Conservation (phyloP, 1,284 basidiomycete species). For the Cutaneotrichosporon cutaneum region DNA sequence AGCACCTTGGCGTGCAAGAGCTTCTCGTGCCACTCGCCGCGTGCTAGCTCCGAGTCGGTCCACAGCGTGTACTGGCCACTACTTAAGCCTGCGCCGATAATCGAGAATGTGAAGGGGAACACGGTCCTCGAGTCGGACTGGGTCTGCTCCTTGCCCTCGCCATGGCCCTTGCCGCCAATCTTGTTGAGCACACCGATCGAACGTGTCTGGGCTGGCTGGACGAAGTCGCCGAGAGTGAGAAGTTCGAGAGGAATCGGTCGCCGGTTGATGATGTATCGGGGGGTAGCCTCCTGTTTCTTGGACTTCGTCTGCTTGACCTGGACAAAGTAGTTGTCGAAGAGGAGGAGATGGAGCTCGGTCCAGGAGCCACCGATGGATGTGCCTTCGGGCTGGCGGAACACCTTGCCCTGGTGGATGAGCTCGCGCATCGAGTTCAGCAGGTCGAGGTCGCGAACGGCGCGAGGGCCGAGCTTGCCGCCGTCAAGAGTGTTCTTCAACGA, state of each 20-base stretch:
- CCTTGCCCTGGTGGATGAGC: conserved; percentile 74
- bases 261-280: conserved; percentile 60
- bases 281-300: conserved; percentile 61
- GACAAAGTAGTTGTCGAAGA: conserved; percentile 92
- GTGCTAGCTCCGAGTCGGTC: conserved; percentile 71
- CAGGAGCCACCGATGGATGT: conserved; percentile 75
- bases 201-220: conserved; percentile 53
- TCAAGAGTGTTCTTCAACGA: conserved; percentile 64
- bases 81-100: conserved; percentile 77
- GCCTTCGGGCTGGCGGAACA: conserved; percentile 81
- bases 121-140: conserved; percentile 64
- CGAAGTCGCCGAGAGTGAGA: conserved; percentile 74
- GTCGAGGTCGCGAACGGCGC: conserved; percentile 80
- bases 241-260: conserved; percentile 88
- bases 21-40: conserved; percentile 84
- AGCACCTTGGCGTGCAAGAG: conserved; percentile 82
- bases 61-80: conserved; percentile 82
- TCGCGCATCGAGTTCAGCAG: conserved; percentile 76
- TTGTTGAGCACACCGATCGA: conserved; percentile 32
- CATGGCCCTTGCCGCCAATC: conserved; percentile 40
- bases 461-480: conserved; percentile 70
- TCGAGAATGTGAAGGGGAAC: conserved; percentile 69
- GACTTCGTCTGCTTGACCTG: conserved; percentile 80
- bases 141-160: conserved; percentile 16
- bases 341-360: conserved; percentile 78